Conservation (phyloP, 768 basidiomycete genomes). For the Lentinula aciculospora region DNA sequence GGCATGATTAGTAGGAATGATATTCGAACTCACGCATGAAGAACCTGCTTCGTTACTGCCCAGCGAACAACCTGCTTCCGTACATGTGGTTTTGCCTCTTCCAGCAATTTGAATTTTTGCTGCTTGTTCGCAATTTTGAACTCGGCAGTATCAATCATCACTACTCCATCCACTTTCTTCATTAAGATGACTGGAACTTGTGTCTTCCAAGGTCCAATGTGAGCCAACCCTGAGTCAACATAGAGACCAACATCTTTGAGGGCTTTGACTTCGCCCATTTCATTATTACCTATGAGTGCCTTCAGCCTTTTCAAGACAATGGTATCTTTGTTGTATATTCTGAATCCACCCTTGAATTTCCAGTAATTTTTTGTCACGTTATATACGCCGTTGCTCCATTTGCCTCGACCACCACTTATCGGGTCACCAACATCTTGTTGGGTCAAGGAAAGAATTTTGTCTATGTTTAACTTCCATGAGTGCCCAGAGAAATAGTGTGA, state of each 20-base stretch:
- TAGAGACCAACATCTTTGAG: neutral
- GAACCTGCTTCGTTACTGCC: neutral
- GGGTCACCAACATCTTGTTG: neutral
- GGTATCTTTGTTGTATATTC: neutral
- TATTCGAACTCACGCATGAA: neutral
- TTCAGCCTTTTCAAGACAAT: neutral
- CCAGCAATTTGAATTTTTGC: neutral
- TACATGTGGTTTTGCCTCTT: neutral
- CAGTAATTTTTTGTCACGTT: neutral
- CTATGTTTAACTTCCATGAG: neutral
- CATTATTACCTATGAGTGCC: neutral
- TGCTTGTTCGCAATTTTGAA: neutral
- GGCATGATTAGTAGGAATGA: too few relatives aligned
- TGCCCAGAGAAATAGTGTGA: neutral
- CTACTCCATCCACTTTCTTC: neutral
- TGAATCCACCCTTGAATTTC: neutral
- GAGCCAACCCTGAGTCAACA: neutral
- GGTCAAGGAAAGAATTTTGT: neutral
- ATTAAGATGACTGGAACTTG: neutral
- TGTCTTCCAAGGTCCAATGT: neutral
- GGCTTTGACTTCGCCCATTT: neutral
- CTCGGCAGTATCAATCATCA: neutral
- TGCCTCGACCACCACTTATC: neutral
- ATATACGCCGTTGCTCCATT: neutral
- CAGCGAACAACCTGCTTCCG: neutral